Conservation (phyloP, 1,284 basidiomycete genomes). For the Microbotryum saponariae region DNA sequence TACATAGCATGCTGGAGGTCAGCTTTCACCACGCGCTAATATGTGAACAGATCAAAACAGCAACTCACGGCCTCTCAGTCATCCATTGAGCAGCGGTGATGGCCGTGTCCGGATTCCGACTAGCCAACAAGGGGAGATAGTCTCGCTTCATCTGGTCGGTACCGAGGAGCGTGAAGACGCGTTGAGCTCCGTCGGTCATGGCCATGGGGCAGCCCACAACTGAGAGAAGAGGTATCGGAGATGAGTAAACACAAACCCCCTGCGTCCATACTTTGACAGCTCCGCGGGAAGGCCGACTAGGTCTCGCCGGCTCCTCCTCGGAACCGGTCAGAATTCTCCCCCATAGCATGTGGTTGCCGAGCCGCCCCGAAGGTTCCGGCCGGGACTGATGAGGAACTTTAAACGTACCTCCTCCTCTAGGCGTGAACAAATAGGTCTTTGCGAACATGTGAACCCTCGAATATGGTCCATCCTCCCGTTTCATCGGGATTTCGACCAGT, state of each 20-base stretch:
- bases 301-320: not conserved
- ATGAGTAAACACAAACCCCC: not conserved
- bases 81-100: constrained; percentile 77
- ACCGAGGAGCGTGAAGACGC: constrained; percentile 61
- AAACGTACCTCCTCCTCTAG: constrained; percentile 39
- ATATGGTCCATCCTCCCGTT: constrained; percentile 50
- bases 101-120: constrained; percentile 55
- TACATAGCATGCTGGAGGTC: constrained; percentile 36
- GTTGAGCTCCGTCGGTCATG: constrained; percentile 68
- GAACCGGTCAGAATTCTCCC: no score
- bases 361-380: not conserved
- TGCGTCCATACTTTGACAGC: not conserved
- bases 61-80: constrained; percentile 53
- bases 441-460: constrained; percentile 57
- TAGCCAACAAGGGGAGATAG: constrained; percentile 47
- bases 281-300: not conserved
- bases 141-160: constrained; percentile 54
- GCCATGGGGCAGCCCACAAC: constrained; percentile 61
- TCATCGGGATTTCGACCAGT: constrained; percentile 56
- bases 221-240: not conserved
- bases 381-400: constrained; percentile 26
- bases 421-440: constrained; percentile 46
- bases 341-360: not conserved
- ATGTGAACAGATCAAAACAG: not conserved
- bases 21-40: not conserved